These are phyloP conservation scores for Pezizomycotina sp. DNA, from an alignment of 2,329 filamentous ascomycete species.

Conservation along the genomic window DNA sequence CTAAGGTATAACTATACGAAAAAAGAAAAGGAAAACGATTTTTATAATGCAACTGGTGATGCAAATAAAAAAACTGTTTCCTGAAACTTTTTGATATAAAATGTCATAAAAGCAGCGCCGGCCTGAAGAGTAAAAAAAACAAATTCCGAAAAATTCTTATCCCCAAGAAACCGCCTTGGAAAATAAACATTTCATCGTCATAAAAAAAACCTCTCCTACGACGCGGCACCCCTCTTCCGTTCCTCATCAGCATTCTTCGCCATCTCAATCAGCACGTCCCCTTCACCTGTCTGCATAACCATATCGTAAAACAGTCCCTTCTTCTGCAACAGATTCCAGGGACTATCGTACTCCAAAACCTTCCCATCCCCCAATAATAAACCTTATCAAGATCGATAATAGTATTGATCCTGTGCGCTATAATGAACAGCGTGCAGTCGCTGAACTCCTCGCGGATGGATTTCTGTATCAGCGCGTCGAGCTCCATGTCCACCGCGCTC, in stretches of 20 bases:
- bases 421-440: slow-evolving; percentile 52
- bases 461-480: slow-evolving; percentile 56
- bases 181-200: too few relatives aligned
- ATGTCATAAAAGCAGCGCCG: background rate
- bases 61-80: too few relatives aligned
- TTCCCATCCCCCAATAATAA: slow-evolving; percentile 51
- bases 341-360: slow-evolving; percentile 51
- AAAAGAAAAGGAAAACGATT: too few relatives aligned
- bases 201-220: slow-evolving; percentile 1
- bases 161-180: background rate
- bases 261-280: slow-evolving; percentile 41
- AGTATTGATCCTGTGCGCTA: slow-evolving; percentile 59
- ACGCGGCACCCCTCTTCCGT: slow-evolving; percentile 7
- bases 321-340: slow-evolving; percentile 42
- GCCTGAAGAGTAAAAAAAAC: background rate
- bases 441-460: slow-evolving; percentile 56
- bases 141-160: background rate
- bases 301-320: slow-evolving; percentile 20
- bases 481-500: slow-evolving; percentile 60
- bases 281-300: slow-evolving; percentile 12
- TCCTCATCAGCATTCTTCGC: slow-evolving; percentile 30
- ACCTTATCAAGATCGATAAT: slow-evolving; percentile 64
- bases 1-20: too few relatives aligned
- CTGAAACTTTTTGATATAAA: background rate
- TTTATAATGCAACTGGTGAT: too few relatives aligned